A percentile compares a stretch with the other conserved stretches of the same genome.
Conservation (phyloP, 768 basidiomycete species). For the Tulasnella sp. region DNA sequence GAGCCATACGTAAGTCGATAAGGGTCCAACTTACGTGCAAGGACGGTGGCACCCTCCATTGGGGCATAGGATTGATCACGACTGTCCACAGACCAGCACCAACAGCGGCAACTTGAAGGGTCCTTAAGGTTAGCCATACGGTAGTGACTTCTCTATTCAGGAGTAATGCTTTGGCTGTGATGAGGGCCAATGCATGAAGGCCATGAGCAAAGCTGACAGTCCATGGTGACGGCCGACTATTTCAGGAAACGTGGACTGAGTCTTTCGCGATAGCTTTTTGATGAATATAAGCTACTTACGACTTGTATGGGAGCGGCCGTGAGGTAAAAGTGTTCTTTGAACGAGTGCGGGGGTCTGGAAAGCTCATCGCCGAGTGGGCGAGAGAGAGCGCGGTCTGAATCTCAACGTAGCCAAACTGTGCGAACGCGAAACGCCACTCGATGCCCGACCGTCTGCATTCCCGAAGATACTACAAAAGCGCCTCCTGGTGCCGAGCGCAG, state of each 20-base stretch:
- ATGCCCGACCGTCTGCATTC: not conserved
- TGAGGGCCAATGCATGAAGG: slow-evolving; percentile 49
- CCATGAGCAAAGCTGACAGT: slow-evolving; percentile 44
- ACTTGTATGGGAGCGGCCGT: not conserved
- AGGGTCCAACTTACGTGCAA: slow-evolving; percentile 28
- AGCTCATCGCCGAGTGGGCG: slow-evolving; percentile 8
- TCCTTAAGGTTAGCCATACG: slow-evolving; percentile 65
- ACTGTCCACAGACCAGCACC: slow-evolving; percentile 46
- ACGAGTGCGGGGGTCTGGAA: slow-evolving; percentile 7
- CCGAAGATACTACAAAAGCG: not conserved
- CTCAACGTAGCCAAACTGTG: not conserved
- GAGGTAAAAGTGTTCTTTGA: slow-evolving; percentile 7
- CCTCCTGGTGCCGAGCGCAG: not conserved
- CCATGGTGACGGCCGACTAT: slow-evolving; percentile 22
- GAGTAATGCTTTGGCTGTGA: slow-evolving; percentile 55
- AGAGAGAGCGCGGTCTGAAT: not conserved
- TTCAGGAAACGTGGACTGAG: slow-evolving; percentile 25
- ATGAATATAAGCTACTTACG: not conserved
- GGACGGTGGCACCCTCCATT: slow-evolving; percentile 46
- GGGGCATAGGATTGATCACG: slow-evolving; percentile 37
- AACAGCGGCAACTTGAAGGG: slow-evolving; percentile 28
- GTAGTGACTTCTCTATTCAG: slow-evolving; percentile 55
- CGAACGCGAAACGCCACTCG: not conserved
- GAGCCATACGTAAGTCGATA: slow-evolving; percentile 6
- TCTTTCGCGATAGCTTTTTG: not conserved